Conservation (phyloP, 2,329 filamentous ascomycete species). For the Monilinia polystroma region DNA sequence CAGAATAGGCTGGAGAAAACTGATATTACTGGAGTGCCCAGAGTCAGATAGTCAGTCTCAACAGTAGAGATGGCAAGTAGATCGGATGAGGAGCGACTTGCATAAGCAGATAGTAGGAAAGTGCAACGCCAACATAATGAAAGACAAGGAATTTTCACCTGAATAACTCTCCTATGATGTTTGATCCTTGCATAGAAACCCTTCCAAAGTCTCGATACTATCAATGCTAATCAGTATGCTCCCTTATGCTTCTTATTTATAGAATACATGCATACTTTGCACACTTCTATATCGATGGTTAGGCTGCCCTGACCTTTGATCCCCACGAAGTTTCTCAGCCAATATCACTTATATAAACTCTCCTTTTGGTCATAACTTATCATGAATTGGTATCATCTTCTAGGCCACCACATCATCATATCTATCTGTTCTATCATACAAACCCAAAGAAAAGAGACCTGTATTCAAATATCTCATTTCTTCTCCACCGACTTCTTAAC, state of each 20-base stretch:
- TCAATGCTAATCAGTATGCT: no score
- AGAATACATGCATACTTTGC: background rate
- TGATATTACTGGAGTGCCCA: no score
- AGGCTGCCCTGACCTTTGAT: background rate
- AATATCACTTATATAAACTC: conserved; percentile 26
- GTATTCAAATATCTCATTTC: conserved; percentile 29
- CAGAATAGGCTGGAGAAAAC: no score
- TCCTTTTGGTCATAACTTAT: conserved; percentile 21
- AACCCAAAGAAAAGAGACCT: background rate
- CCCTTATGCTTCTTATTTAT: background rate
- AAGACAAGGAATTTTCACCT: no score
- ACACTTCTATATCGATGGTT: background rate
- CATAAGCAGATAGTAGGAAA: no score
- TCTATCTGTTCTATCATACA: conserved; percentile 14
- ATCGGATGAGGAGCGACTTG: no score
- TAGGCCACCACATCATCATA: background rate
- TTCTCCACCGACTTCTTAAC: conserved; percentile 77
- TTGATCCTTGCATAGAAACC: no score
- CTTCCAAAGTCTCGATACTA: no score
- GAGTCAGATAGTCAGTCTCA: no score
- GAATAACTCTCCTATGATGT: no score
- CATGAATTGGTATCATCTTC: conserved; percentile 13
- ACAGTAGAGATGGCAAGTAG: no score
- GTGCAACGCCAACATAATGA: no score
- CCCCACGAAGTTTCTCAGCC: background rate